Conservation (phyloP, 164 flowering plant species). For the Berberis thunbergii region DNA sequence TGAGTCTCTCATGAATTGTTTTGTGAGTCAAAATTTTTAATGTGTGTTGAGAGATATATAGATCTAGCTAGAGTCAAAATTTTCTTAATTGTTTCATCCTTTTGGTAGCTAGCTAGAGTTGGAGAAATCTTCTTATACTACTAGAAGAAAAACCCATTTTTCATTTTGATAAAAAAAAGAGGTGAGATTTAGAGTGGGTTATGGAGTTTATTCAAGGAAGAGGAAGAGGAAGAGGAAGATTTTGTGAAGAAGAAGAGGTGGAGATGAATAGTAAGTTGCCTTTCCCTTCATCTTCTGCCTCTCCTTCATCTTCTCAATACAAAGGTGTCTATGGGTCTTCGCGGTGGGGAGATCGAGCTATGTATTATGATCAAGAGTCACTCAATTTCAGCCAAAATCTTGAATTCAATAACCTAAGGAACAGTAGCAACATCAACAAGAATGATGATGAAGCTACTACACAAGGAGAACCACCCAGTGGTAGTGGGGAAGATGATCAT, state of each 20-base stretch:
- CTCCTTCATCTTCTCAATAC: constrained; percentile 13
- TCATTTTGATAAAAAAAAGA: background rate
- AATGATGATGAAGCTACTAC: constrained; percentile 7
- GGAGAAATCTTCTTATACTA: background rate
- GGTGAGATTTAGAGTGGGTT: constrained; percentile 6
- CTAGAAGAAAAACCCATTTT: background rate
- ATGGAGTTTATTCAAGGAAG: constrained; percentile 14
- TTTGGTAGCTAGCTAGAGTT: background rate
- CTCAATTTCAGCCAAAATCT: too few relatives aligned
- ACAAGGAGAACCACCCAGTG: too few relatives aligned
- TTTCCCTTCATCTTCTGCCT: constrained; percentile 13
- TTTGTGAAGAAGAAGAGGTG: constrained; percentile 9
- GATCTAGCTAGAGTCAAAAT: too few relatives aligned
- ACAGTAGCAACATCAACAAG: background rate
- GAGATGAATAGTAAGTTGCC: constrained; percentile 6
- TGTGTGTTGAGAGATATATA: too few relatives aligned
- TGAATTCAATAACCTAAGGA: too few relatives aligned
- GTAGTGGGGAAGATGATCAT: background rate
- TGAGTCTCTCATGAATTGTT: too few relatives aligned
- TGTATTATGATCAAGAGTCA: too few relatives aligned
- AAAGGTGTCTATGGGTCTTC: background rate
- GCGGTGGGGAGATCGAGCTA: too few relatives aligned
- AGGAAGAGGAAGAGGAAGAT: background rate
- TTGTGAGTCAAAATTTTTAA: too few relatives aligned
- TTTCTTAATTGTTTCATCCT: too few relatives aligned